Conservation (phyloP, 805 yeast species). For the Cyberlindnera samutprakarnensis region DNA sequence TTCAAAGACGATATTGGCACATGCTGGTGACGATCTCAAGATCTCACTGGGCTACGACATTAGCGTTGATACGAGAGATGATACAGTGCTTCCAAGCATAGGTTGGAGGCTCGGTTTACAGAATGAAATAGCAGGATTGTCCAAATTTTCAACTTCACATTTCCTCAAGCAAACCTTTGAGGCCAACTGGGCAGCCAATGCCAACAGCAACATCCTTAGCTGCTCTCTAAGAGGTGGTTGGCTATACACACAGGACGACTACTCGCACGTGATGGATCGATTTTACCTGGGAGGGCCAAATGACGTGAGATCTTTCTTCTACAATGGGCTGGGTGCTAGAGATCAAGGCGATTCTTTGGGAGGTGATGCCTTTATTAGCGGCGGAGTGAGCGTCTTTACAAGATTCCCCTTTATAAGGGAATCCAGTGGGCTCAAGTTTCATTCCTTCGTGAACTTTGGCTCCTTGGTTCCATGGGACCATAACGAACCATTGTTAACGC, state of each 20-base stretch:
- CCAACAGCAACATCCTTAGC: constrained; percentile 37
- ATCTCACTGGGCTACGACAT: constrained; percentile 39
- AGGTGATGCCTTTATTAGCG: constrained; percentile 52
- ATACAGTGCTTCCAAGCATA: constrained; percentile 32
- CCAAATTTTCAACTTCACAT: constrained; percentile 16
- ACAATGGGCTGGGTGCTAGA: constrained; percentile 61
- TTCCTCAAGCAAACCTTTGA: constrained; percentile 32
- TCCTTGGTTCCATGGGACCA: constrained; percentile 37
- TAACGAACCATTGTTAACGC: constrained; percentile 10
- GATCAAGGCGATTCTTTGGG: constrained; percentile 53
- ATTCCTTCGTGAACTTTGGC: constrained; percentile 62
- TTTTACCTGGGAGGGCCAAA: constrained; percentile 79
- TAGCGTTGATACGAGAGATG: constrained; percentile 34
- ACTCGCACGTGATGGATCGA: constrained; percentile 60
- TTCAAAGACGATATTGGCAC: constrained; percentile 46
- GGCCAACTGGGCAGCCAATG: constrained; percentile 22
- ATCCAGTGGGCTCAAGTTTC: constrained; percentile 50
- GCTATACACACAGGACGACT: constrained; percentile 33
- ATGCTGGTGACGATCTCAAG: constrained; percentile 59
- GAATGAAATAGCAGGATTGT: constrained; percentile 37
- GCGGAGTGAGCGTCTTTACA: constrained; percentile 52
- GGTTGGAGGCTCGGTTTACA: constrained; percentile 34
- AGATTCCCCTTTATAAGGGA: constrained; percentile 47
- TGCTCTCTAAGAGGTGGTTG: constrained; percentile 48
- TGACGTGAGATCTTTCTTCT: constrained; percentile 62